phyloP scores from a whole-genome alignment of 306 rosid species.

The Cyclanthera cordifolia region DNA sequence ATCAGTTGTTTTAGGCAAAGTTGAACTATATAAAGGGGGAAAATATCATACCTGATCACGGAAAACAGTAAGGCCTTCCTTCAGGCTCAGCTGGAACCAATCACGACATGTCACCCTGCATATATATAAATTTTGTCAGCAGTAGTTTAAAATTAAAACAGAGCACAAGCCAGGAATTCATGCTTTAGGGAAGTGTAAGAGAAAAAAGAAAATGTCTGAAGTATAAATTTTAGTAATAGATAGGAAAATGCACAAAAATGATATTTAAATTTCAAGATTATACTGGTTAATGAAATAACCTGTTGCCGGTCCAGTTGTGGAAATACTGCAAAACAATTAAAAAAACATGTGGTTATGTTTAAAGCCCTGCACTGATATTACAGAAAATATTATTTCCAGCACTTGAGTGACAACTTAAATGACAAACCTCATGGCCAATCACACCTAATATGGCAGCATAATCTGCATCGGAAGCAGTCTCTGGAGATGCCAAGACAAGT shows the following conservation, averaged over 20 bases:
- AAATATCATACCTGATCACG: constrained; percentile 68
- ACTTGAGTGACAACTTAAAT: constrained; percentile 17
- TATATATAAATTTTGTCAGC: constrained; percentile 17
- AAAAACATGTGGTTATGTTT: constrained; percentile 21
- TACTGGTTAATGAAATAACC: constrained; percentile 33
- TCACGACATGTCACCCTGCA: constrained; percentile 96
- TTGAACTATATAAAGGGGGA: constrained; percentile 15
- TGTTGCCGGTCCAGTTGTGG: constrained; percentile 99
- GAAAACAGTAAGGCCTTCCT: constrained; percentile 97
- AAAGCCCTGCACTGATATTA: neutral
- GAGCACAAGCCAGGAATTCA: neutral
- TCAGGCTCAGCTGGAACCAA: constrained; percentile 98
- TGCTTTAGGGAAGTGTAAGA: neutral
- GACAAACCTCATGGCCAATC: constrained; percentile 94
- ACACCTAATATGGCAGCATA: constrained; percentile 96
- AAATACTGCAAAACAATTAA: constrained; percentile 68
- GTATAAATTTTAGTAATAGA: neutral
- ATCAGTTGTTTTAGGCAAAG: neutral
- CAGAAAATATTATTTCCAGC: constrained; percentile 9
- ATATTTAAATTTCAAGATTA: neutral
- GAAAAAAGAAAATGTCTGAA: neutral
- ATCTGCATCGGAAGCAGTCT: constrained; percentile 83
- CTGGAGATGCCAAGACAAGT: constrained; percentile 95
- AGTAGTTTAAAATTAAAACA: constrained; percentile 18
- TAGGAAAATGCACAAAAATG: constrained; percentile 8